phyloP scores from a whole-genome alignment of 495 filamentous ascomycete genomes.

The Penicillium parvum region DNA sequence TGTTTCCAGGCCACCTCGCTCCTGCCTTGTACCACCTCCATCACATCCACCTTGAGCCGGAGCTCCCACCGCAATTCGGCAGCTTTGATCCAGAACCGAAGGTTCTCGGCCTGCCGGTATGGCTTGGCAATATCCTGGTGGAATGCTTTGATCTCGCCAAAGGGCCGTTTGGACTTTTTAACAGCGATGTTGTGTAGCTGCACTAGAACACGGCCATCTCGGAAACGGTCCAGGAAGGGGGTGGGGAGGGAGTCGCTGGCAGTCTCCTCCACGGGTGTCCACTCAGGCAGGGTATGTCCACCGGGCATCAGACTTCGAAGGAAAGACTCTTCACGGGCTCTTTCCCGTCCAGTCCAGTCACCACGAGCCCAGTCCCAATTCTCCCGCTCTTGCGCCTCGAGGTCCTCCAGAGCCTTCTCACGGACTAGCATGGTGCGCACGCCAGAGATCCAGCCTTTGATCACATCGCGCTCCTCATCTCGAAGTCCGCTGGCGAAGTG shows the following conservation, averaged over 20 bases:
- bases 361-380: conserved; percentile 75
- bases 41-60: conserved; percentile 76
- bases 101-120: conserved; percentile 88
- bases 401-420: conserved; percentile 70
- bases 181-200: conserved; percentile 86
- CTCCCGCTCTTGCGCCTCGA: conserved; percentile 64
- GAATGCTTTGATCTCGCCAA: conserved; percentile 84
- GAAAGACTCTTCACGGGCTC: conserved; percentile 80
- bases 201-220: conserved; percentile 75
- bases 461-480: conserved; percentile 64
- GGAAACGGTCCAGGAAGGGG: conserved; percentile 67
- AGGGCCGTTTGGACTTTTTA: conserved; percentile 74
- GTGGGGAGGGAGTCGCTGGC: conserved; percentile 53
- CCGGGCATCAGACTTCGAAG: conserved; percentile 55
- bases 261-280: conserved; percentile 56
- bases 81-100: conserved; percentile 94
- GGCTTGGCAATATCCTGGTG: conserved; percentile 91
- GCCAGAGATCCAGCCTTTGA: conserved; percentile 69
- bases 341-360: conserved; percentile 74
- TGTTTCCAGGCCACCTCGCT: conserved; percentile 64
- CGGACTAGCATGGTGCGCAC: conserved; percentile 68
- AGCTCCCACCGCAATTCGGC: conserved; percentile 93
- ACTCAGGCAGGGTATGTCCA: conserved; percentile 58
- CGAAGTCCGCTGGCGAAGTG: conserved; percentile 83
- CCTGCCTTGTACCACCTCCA: conserved; percentile 73